Conservation (phyloP, 805 yeast genomes). For the Candida parachauliodes region DNA sequence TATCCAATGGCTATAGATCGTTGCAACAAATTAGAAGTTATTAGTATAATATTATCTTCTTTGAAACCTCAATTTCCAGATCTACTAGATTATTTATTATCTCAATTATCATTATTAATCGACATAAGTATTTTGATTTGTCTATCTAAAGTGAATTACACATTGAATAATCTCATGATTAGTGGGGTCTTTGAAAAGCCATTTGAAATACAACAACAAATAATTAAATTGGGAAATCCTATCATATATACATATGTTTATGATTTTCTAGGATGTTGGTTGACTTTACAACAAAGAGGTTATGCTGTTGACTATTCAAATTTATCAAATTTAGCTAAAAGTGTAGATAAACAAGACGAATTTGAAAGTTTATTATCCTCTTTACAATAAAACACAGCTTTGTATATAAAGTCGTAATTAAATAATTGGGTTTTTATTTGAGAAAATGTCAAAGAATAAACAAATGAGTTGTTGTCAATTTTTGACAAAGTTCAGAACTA, state of each 20-base stretch:
- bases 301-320: neutral
- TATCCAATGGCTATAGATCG: conserved; percentile 5
- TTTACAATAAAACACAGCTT: conserved; percentile 42
- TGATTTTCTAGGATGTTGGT: conserved; percentile 38
- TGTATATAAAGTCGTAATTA: too few species aligned
- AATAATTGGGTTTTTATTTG: too few species aligned
- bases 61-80: conserved; percentile 13
- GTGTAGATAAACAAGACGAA: neutral
- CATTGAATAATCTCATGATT: conserved; percentile 27
- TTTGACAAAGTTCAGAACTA: too few species aligned
- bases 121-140: conserved; percentile 3
- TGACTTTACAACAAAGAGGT: conserved; percentile 14
- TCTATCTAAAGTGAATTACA: conserved; percentile 24
- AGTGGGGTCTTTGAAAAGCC: conserved; percentile 11
- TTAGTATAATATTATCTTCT: conserved; percentile 22
- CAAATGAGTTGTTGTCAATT: too few species aligned
- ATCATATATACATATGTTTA: conserved; percentile 23
- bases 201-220: conserved; percentile 3
- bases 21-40: conserved; percentile 18
- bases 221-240: neutral
- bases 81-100: conserved; percentile 15
- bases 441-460: too few species aligned
- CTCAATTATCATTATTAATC: conserved; percentile 13
- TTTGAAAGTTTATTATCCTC: conserved; percentile 6
- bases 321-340: neutral